Evolutionary conservation across 192 early-diverging fungal species (phyloP), one percentile per base, ranked within the genome.

Genomic region (Mortierella antarctica): DNA sequence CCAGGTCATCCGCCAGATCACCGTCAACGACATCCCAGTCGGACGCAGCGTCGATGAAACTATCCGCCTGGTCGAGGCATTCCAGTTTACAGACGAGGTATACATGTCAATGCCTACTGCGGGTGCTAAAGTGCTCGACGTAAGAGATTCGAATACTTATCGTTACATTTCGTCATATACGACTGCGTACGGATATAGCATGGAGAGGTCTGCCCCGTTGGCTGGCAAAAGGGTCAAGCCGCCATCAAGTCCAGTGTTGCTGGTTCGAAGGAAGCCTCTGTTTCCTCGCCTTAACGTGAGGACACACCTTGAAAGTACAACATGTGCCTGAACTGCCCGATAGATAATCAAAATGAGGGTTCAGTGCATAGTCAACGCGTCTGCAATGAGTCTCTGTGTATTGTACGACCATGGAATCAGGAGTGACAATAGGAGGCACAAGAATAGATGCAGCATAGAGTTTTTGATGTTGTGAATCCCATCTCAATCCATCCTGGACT

Each of bases 31-130:
- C 76, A 77, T 91, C 68, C 93, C 94, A 31, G 92, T 96, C 47
- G 95, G 95, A 54, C 93, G 95, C 71, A 90, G 86, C 47, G 92
- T 96, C 62, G 92, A 95, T 83, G 96, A 97, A 87, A 86, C 89
- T 47, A 76, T 97, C 64, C 92, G 97, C 79, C 85, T 97, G n/a
- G 84, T 98, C 59, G 92, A 97, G 88, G 97, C 96, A n/a, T 87
- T 98, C 81, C 90, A 95, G 86, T 97, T 94, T 90, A 93, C 91
- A 72, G 97, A 96, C 70, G 88, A 95, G 87, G 89, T 87, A 74
- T n/a, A 21, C 47, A 55, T 42, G n/a, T 12, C 6, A 12, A 41
- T 6, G 57, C 9, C 57, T 41, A 23, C 13, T 61, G 31, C 31
- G 3, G 31, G 31, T 31, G 31, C 31, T 31, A 31, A 31, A 31